These are phyloP conservation scores for Glycine soja DNA, from an alignment of 306 rosid genomes.

Conservation along the genomic window DNA sequence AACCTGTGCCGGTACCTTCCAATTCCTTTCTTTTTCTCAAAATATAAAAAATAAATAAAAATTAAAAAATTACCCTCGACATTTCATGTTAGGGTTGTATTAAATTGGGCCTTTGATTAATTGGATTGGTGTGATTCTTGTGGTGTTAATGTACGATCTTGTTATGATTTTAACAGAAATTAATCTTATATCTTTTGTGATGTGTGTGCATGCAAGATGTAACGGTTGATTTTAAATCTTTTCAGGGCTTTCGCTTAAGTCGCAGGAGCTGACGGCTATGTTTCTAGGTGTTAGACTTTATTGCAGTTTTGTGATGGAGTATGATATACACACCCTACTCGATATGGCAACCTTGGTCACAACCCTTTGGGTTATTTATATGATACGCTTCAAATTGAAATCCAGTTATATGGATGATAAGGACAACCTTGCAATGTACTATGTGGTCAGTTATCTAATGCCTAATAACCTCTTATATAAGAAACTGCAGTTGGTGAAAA, in stretches of 20 bases:
- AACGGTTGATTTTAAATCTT: constrained; percentile 14
- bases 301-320: constrained; percentile 85
- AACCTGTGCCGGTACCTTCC: constrained; percentile 66
- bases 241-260: constrained; percentile 79
- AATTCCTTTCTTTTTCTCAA: background rate
- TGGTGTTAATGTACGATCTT: background rate
- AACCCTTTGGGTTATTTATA: constrained; percentile 79
- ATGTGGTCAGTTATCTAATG: constrained; percentile 51
- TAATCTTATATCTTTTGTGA: background rate
- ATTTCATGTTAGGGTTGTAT: constrained; percentile 18
- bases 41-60: background rate
- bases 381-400: constrained; percentile 68
- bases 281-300: constrained; percentile 77
- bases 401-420: constrained; percentile 70
- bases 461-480: background rate
- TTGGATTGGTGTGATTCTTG: background rate
- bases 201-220: background rate
- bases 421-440: constrained; percentile 68
- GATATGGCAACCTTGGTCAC: constrained; percentile 74
- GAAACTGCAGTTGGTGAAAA: background rate
- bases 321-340: constrained; percentile 78
- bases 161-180: background rate
- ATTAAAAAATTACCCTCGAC: background rate
- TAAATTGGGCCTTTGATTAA: background rate
- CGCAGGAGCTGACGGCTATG: constrained; percentile 79